These are phyloP conservation scores for Boechera divaricarpa DNA, from an alignment of 345 rosid genomes.

Conservation along the genomic window DNA sequence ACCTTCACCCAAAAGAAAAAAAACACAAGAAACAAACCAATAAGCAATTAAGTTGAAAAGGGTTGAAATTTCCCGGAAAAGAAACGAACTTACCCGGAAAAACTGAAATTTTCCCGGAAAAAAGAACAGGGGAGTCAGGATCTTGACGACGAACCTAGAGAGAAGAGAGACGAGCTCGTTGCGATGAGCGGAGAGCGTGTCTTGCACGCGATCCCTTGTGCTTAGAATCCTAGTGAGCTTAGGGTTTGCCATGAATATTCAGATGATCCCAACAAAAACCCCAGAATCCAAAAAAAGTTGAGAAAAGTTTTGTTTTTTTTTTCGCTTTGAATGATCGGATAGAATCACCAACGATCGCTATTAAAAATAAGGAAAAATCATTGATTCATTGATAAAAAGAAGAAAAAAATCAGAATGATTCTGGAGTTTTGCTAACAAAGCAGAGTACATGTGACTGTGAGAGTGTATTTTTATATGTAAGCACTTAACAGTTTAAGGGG, in stretches of 20 bases:
- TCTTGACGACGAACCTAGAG: conserved; percentile 62
- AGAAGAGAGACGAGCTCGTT: conserved; percentile 93
- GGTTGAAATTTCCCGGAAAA: not conserved
- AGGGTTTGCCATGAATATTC: conserved; percentile 57
- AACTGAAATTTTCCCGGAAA: not conserved
- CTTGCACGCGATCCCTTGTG: conserved; percentile 86
- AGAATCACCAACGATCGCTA: not conserved
- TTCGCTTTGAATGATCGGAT: conserved; percentile 13
- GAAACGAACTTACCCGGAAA: not conserved
- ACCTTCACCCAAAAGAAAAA: conserved; percentile 51
- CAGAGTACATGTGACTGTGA: not conserved
- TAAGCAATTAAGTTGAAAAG: too few species aligned
- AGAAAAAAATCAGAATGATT: not conserved
- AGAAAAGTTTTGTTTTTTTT: too few species aligned
- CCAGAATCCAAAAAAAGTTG: not conserved
- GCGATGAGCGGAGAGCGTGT: conserved; percentile 85
- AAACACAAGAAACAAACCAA: not conserved
- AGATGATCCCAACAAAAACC: conserved; percentile 3
- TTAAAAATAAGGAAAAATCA: not conserved
- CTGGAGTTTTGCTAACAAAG: conserved; percentile 14
- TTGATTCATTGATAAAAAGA: not conserved
- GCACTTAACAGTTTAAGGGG: not conserved
- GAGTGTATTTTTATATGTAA: not conserved
- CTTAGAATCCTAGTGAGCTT: conserved; percentile 67
- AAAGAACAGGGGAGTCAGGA: not conserved